Percentiles rank a stretch among this genome's conserved stretches.
phyloP scores from a whole-genome alignment of 108 stramenopile species.

The Parietichytrium sp. region DNA sequence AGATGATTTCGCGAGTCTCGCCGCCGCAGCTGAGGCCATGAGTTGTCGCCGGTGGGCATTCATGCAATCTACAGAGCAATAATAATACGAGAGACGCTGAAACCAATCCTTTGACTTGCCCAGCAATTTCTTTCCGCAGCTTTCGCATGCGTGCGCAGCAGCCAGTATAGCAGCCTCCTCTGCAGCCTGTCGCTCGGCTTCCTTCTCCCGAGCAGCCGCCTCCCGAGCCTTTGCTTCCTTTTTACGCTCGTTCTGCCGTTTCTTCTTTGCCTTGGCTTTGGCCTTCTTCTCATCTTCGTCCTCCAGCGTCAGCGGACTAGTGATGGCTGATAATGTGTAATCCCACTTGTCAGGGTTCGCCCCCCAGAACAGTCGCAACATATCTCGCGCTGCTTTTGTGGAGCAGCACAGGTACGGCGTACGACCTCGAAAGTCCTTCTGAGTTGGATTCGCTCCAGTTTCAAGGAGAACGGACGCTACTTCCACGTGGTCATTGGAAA shows the following conservation, averaged over 20 bases:
- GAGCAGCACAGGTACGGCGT: not conserved
- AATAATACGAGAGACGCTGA: not conserved
- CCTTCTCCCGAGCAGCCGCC: not conserved
- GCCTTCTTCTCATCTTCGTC: not conserved
- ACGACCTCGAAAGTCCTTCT: not conserved
- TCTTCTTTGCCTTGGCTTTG: not conserved
- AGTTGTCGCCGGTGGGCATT: slow-evolving; percentile 7
- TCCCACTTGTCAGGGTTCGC: slow-evolving; percentile 7
- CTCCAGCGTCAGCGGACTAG: not conserved
- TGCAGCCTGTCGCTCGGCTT: not conserved
- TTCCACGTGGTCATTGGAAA: not conserved
- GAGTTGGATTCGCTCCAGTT: not conserved
- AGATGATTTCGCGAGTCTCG: not conserved
- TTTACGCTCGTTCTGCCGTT: not conserved
- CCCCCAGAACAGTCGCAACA: not conserved
- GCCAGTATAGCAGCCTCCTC: slow-evolving; percentile 5
- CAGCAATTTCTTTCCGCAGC: not conserved
- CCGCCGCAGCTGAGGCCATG: not conserved
- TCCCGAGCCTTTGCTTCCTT: not conserved
- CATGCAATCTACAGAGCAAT: slow-evolving; percentile 27
- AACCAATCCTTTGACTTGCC: not conserved
- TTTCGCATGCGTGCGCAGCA: not conserved
- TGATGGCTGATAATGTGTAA: not conserved
- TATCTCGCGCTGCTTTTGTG: not conserved
- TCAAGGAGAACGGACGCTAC: not conserved